Percentiles rank a stretch among this genome's conserved stretches.
Conservation (phyloP, 1,139 yeast species). For the Blastobotrys elegans region DNA sequence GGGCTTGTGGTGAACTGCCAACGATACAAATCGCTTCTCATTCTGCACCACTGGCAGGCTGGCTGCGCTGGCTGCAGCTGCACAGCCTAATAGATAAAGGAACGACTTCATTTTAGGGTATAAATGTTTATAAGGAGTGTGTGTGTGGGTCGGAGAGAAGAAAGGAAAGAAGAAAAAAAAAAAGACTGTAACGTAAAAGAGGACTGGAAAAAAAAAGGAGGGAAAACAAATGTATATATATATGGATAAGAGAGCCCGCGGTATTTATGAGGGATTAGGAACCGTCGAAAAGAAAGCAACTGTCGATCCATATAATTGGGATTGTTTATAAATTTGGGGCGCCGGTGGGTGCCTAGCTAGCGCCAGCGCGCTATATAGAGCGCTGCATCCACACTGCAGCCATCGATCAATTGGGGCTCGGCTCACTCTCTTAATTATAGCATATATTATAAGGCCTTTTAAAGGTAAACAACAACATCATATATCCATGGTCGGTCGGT, state of each 20-base stretch:
- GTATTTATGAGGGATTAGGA: background rate
- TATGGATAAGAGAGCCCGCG: background rate
- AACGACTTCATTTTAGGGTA: background rate
- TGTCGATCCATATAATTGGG: background rate
- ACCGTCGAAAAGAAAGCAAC: background rate
- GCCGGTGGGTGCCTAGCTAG: too few relatives aligned
- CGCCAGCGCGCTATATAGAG: too few relatives aligned
- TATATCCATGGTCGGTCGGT: too few relatives aligned
- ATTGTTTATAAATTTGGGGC: background rate
- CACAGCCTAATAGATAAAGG: background rate
- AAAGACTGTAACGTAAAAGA: background rate
- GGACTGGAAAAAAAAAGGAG: background rate
- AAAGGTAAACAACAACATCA: too few relatives aligned
- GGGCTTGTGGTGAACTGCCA: constrained; percentile 5
- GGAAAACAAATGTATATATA: background rate
- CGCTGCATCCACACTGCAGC: too few relatives aligned
- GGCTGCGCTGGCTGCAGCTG: background rate
- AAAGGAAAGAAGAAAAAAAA: background rate
- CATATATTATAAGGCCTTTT: too few relatives aligned
- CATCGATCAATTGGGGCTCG: too few relatives aligned
- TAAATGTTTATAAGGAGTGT: background rate
- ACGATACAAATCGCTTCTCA: constrained; percentile 5
- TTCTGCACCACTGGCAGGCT: constrained; percentile 2
- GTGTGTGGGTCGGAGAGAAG: too few relatives aligned
- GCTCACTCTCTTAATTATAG: too few relatives aligned